A percentile compares a stretch with the other conserved stretches of the same genome.
These are phyloP conservation scores for Aspergillus novoparasiticus DNA, from an alignment of 2,329 filamentous ascomycete genomes.

Conservation along the genomic window DNA sequence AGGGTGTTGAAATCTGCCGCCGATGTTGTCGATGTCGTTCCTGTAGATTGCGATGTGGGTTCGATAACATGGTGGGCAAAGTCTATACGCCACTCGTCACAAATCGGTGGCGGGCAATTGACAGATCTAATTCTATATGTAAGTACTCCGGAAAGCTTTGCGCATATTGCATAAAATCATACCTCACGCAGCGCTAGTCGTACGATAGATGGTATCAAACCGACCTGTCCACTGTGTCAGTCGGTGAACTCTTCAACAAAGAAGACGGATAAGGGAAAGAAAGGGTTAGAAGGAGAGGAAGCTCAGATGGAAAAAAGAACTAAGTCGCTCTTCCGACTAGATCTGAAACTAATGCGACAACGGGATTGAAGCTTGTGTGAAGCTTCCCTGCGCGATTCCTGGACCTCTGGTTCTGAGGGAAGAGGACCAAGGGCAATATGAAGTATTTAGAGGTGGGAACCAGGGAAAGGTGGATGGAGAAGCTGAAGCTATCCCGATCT, in stretches of 20 bases:
- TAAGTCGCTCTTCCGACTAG: conserved; percentile 17
- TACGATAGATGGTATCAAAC: conserved; percentile 53
- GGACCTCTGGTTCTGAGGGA: conserved; percentile 13
- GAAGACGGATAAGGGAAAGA: conserved; percentile 20
- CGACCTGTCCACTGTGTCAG: conserved; percentile 64
- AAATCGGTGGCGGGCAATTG: conserved; percentile 36
- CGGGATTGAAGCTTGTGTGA: conserved; percentile 9
- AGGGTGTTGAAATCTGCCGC: conserved; percentile 84
- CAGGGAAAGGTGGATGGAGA: conserved; percentile 30
- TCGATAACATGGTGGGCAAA: conserved; percentile 72
- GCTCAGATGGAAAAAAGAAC: conserved; percentile 8
- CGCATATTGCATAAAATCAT: conserved; percentile 15
- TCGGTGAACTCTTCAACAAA: conserved; percentile 49
- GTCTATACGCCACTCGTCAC: conserved; percentile 21
- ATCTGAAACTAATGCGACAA: conserved; percentile 16
- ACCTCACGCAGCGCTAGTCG: conserved; percentile 87
- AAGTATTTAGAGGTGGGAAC: conserved; percentile 34
- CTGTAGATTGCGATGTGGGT: conserved; percentile 71
- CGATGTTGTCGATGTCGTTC: conserved; percentile 75
- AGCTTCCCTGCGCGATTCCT: conserved; percentile 9
- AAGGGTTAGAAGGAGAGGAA: conserved; percentile 9
- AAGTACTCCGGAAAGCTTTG: conserved; percentile 16
- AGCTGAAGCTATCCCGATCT: conserved; percentile 35
- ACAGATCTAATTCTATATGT: conserved; percentile 39
- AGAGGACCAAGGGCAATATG: conserved; percentile 26